These are phyloP conservation scores for Bipolaris sorokiniana DNA, from an alignment of 2,329 filamentous ascomycete genomes.

Conservation along the genomic window DNA sequence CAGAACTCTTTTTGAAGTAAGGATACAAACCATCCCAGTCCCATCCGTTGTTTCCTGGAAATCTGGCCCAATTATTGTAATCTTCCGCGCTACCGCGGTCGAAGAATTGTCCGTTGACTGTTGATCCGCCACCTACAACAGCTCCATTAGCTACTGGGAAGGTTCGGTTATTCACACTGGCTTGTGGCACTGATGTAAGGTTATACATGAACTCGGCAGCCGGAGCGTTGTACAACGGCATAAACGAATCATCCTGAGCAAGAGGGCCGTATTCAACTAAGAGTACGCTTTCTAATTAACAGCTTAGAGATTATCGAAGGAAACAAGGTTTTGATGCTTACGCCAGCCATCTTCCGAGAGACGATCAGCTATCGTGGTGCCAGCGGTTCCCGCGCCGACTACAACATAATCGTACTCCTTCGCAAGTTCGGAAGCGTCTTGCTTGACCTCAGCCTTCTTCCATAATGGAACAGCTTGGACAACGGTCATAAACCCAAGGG, in stretches of 20 bases:
- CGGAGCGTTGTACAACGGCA: conserved; percentile 7
- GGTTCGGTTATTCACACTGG: conserved; percentile 17
- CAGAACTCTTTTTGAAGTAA: conserved; percentile 19
- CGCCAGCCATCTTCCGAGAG: conserved; percentile 22
- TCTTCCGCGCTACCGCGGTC: conserved; percentile 37
- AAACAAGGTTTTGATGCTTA: neutral
- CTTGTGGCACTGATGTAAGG: conserved; percentile 15
- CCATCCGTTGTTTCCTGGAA: conserved; percentile 9
- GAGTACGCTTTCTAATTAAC: conserved; percentile 16
- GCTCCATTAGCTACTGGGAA: conserved; percentile 21
- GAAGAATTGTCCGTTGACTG: conserved; percentile 44
- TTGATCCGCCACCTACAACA: conserved; percentile 39
- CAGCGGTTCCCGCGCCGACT: conserved; percentile 24
- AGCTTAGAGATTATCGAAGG: neutral
- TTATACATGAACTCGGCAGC: conserved; percentile 16
- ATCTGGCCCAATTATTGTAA: conserved; percentile 58
- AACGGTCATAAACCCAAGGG: neutral
- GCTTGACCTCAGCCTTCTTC: conserved; percentile 1
- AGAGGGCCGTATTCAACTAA: conserved; percentile 22
- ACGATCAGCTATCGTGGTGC: conserved; percentile 23
- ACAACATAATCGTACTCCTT: conserved; percentile 24
- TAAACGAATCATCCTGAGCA: conserved; percentile 11
- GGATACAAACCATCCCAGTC: conserved; percentile 22
- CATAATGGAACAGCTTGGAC: neutral
- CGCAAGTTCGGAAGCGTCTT: conserved; percentile 2